Conservation (phyloP, 805 yeast genomes). For the Zygosaccharomyces siamensis region DNA sequence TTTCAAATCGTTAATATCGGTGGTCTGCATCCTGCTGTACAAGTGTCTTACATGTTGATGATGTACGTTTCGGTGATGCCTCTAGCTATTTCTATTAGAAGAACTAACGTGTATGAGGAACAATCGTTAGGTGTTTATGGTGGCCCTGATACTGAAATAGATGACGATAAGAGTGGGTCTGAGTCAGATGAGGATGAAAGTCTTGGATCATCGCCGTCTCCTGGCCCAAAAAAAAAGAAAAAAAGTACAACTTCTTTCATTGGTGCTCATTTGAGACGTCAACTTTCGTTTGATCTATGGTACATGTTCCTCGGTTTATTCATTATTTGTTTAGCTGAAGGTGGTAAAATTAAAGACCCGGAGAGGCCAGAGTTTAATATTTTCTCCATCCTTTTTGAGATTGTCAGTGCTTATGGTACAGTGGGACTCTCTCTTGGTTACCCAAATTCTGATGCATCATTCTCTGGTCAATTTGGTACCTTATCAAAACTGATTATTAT, state of each 20-base stretch:
- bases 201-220: conserved; percentile 7
- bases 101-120: conserved; percentile 97
- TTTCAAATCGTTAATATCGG: conserved; percentile 68
- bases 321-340: conserved; percentile 82
- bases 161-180: neutral
- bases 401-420: conserved; percentile 93
- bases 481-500: conserved; percentile 79
- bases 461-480: conserved; percentile 64
- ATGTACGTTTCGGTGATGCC: conserved; percentile 98
- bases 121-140: conserved; percentile 90
- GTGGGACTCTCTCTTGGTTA: conserved; percentile 91
- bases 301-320: conserved; percentile 81
- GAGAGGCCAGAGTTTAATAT: conserved; percentile 52
- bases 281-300: conserved; percentile 93
- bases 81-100: conserved; percentile 88
- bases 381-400: conserved; percentile 76
- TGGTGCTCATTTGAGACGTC: conserved; percentile 84
- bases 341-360: conserved; percentile 47
- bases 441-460: conserved; percentile 60
- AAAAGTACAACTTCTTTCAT: conserved; percentile 54
- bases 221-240: conserved; percentile 16
- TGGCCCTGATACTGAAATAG: conserved; percentile 10
- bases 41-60: conserved; percentile 91
- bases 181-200: conserved; percentile 12
- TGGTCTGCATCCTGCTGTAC: conserved; percentile 79